phyloP scores from a whole-genome alignment of 1,284 basidiomycete species.

The Exobasidium rhododendri region DNA sequence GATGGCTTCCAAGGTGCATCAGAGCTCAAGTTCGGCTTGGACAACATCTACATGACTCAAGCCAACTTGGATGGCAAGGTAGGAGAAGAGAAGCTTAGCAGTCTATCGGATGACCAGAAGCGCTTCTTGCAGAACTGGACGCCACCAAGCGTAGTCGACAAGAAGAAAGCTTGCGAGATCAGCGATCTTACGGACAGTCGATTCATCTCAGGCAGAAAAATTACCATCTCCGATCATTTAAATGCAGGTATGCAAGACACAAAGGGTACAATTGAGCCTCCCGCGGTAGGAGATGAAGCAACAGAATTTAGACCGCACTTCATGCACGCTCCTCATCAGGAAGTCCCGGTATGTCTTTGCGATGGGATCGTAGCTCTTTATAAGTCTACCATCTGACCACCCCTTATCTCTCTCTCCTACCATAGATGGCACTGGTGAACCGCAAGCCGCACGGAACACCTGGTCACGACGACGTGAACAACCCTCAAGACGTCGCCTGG shows the following conservation, averaged over 20 bases:
- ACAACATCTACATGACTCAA: neutral
- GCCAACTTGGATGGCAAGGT: conserved; percentile 1
- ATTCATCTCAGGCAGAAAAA: neutral
- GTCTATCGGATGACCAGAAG: conserved; percentile 26
- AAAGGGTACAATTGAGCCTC: neutral
- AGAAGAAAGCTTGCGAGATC: conserved; percentile 15
- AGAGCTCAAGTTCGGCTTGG: neutral
- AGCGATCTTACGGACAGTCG: conserved; percentile 6
- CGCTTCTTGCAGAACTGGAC: neutral
- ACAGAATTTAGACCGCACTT: conserved; percentile 43
- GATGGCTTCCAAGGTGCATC: neutral
- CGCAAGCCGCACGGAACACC: conserved; percentile 66
- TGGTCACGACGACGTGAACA: conserved; percentile 62
- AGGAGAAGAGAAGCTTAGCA: neutral
- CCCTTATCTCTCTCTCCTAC: neutral
- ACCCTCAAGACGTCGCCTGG: conserved; percentile 73
- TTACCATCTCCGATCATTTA: neutral
- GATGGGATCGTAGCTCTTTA: too few relatives aligned
- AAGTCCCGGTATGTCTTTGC: conserved; percentile 62
- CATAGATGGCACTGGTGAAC: conserved; percentile 66
- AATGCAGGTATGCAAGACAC: neutral
- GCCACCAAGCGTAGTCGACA: neutral
- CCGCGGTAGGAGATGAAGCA: conserved; percentile 22
- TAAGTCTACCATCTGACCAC: too few relatives aligned
- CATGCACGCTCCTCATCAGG: conserved; percentile 44